Percentiles rank a stretch among this genome's conserved stretches.
Evolutionary conservation across 164 flowering plant genomes (phyloP).

Genomic region (Dillenia suffruticosa): DNA sequence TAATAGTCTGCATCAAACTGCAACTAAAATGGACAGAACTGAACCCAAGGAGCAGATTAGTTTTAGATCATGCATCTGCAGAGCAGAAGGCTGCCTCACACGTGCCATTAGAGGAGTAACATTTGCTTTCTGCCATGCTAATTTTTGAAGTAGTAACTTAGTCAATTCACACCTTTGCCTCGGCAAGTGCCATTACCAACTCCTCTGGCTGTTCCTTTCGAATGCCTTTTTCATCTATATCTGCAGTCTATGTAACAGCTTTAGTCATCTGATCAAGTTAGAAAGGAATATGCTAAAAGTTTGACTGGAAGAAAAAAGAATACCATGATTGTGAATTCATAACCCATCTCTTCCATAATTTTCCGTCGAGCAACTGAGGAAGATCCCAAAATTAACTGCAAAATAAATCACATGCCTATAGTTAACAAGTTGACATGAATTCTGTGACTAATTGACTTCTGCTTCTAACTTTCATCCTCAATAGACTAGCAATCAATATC

Average conservation of each 20-base stretch:
- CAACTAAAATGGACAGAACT: not conserved
- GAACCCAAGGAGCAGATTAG: no score
- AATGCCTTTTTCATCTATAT: conserved; percentile 81
- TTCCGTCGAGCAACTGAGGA: conserved; percentile 66
- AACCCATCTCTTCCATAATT: conserved; percentile 85
- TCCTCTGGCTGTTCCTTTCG: conserved; percentile 86
- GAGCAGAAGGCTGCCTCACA: no score
- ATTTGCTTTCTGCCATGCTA: no score
- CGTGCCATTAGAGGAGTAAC: no score
- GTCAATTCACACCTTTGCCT: conserved; percentile 63
- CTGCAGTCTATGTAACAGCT: conserved; percentile 60
- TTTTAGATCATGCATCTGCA: no score
- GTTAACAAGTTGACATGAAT: no score
- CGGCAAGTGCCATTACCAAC: conserved; percentile 85
- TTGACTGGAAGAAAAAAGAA: conserved; percentile 10
- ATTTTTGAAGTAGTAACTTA: not conserved
- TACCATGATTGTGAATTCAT: conserved; percentile 75
- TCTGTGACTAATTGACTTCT: no score
- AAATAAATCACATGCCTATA: no score
- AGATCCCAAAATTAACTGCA: conserved; percentile 90
- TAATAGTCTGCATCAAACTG: not conserved
- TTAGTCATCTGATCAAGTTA: conserved; percentile 6
- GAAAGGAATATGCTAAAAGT: not conserved
- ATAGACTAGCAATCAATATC: no score
- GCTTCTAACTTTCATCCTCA: no score